phyloP scores from a whole-genome alignment of 1,284 basidiomycete species.

The Polyporus tsugae region DNA sequence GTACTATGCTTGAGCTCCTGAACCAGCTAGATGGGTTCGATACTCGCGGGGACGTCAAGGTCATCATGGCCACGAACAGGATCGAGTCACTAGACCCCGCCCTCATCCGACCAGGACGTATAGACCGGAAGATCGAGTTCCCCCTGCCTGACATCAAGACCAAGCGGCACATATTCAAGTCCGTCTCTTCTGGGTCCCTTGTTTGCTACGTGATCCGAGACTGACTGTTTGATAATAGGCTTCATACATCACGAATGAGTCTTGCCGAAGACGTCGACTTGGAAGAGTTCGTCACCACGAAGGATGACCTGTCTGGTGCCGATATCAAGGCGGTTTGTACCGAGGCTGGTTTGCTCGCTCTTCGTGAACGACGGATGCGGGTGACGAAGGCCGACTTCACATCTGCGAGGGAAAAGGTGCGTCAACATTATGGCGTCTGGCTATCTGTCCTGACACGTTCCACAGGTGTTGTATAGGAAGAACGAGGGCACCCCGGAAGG shows the following conservation, averaged over 20 bases:
- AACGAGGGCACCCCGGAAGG: conserved; percentile 93
- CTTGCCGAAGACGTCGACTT: conserved; percentile 92
- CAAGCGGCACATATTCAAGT: conserved; percentile 98
- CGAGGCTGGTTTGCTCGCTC: conserved; percentile 94
- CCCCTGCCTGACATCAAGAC: conserved; percentile 96
- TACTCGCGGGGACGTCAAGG: conserved; percentile 98
- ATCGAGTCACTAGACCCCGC: conserved; percentile 97
- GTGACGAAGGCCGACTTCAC: conserved; percentile 95
- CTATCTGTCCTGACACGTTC: conserved; percentile 24
- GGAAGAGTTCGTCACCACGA: conserved; percentile 95
- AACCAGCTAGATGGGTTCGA: conserved; percentile 99
- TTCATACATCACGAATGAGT: conserved; percentile 98
- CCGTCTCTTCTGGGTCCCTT: conserved; percentile 24
- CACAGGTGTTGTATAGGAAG: conserved; percentile 89
- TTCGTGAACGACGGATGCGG: conserved; percentile 95
- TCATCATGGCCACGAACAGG: conserved; percentile 93
- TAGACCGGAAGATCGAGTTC: conserved; percentile 98
- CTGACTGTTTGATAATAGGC: conserved; percentile 47
- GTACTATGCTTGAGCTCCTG: conserved; percentile 98
- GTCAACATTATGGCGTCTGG: conserved; percentile 25
- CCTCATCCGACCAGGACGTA: conserved; percentile 96
- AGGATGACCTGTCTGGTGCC: conserved; percentile 96
- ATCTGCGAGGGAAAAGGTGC: conserved; percentile 87
- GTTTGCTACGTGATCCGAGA: neutral
- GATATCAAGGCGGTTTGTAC: conserved; percentile 99